These are phyloP conservation scores for Saraca asoca DNA, from an alignment of 331 rosid species.

Conservation along the genomic window DNA sequence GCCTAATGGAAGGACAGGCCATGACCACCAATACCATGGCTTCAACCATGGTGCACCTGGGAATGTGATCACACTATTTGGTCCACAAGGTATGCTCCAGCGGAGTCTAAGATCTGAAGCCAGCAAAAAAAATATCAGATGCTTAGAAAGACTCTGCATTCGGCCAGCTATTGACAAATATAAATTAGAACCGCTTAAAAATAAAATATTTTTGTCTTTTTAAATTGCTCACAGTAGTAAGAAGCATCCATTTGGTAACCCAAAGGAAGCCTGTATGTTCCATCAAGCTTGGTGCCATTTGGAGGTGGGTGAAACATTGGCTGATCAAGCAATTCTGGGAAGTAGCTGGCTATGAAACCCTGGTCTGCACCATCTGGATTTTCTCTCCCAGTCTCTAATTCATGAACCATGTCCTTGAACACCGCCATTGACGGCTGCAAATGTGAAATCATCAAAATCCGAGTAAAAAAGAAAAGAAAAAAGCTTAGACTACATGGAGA, in stretches of 20 bases:
- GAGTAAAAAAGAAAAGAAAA: neutral
- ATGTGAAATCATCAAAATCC: constrained; percentile 19
- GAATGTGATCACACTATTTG: constrained; percentile 87
- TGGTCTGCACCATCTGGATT: constrained; percentile 97
- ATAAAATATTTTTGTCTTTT: neutral
- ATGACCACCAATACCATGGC: constrained; percentile 99
- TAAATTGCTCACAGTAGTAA: constrained; percentile 66
- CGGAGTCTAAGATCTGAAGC: constrained; percentile 64
- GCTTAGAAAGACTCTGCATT: neutral
- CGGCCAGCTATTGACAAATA: constrained; percentile 12
- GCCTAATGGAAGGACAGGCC: constrained; percentile 95
- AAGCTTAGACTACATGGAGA: neutral
- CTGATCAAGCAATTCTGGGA: constrained; percentile 70
- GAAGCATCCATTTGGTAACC: constrained; percentile 99
- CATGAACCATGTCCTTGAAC: constrained; percentile 75
- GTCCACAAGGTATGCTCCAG: constrained; percentile 93
- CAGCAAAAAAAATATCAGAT: neutral
- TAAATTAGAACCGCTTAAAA: neutral
- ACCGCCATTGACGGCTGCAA: constrained; percentile 76
- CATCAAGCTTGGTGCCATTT: constrained; percentile 70
- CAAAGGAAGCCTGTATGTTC: constrained; percentile 80
- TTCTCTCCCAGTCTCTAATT: constrained; percentile 60
- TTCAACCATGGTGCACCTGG: constrained; percentile 92
- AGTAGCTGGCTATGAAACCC: constrained; percentile 84
- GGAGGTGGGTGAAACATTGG: constrained; percentile 73